Conservation (phyloP, 345 rosid genomes). For the Durio zibethinus region DNA sequence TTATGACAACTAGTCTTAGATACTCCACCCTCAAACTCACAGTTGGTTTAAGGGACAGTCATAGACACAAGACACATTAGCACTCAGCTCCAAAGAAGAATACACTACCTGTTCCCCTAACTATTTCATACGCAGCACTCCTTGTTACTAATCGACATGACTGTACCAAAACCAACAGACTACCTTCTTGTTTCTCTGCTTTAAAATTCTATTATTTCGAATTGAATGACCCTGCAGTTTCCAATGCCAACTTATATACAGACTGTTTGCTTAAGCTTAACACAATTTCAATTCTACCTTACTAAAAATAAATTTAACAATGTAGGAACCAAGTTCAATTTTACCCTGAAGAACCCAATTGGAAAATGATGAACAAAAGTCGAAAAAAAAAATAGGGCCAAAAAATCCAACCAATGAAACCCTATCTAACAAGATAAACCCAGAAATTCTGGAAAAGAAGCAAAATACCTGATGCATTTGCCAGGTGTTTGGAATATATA, state of each 20-base stretch:
- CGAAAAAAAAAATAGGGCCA: not conserved
- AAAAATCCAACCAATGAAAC: too few relatives aligned
- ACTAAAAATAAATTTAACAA: not conserved
- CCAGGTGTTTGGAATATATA: conserved; percentile 63
- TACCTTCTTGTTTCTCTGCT: not conserved
- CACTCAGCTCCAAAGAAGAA: not conserved
- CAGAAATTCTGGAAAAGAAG: not conserved
- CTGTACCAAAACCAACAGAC: not conserved
- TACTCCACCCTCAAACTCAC: not conserved
- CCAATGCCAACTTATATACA: not conserved
- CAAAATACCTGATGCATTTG: conserved; percentile 73
- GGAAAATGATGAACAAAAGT: not conserved
- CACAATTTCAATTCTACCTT: not conserved
- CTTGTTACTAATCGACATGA: not conserved
- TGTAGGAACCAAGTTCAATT: not conserved
- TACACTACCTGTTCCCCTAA: not conserved
- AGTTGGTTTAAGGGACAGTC: not conserved
- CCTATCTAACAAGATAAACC: not conserved
- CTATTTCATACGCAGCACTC: not conserved
- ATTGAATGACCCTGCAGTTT: not conserved
- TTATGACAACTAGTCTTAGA: too few relatives aligned
- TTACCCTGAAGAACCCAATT: too few relatives aligned
- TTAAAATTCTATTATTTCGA: not conserved
- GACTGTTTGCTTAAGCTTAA: not conserved
- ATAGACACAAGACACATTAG: not conserved